phyloP scores from a whole-genome alignment of 2,329 filamentous ascomycete genomes.

The Aspergillus hiratsukae region DNA sequence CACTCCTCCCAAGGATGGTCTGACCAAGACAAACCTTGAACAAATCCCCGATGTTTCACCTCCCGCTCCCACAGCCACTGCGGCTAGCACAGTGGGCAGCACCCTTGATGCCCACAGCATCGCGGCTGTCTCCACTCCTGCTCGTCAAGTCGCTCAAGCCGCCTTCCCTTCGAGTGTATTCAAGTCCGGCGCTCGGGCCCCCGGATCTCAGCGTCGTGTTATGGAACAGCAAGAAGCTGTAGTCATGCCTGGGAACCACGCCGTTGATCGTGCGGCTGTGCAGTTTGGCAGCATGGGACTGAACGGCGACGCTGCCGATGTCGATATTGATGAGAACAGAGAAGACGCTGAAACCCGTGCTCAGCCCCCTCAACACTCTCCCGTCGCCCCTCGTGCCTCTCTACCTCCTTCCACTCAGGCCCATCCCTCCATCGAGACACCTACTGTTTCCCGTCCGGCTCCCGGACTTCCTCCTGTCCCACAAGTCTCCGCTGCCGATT shows the following conservation, averaged over 20 bases:
- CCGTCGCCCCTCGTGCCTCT: conserved; percentile 78
- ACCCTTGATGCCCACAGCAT: conserved; percentile 69
- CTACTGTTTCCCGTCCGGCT: conserved; percentile 54
- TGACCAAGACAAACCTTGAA: conserved; percentile 90
- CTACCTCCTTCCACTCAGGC: conserved; percentile 63
- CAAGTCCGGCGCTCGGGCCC: conserved; percentile 68
- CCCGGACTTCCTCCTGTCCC: conserved; percentile 59
- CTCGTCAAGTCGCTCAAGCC: conserved; percentile 57
- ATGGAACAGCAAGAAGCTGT: conserved; percentile 96
- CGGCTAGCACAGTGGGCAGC: conserved; percentile 82
- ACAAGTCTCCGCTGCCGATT: conserved; percentile 48
- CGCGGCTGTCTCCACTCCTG: conserved; percentile 46
- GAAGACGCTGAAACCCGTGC: conserved; percentile 93
- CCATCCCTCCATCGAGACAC: conserved; percentile 30
- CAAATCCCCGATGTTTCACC: conserved; percentile 78
- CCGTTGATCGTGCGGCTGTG: conserved; percentile 85
- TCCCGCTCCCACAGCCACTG: conserved; percentile 73
- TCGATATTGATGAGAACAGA: conserved; percentile 85
- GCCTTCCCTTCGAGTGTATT: conserved; percentile 76
- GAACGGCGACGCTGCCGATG: conserved; percentile 56
- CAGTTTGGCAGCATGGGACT: conserved; percentile 96
- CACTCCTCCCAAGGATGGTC: conserved; percentile 69
- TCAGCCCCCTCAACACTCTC: conserved; percentile 90
- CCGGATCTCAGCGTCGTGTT: conserved; percentile 79
- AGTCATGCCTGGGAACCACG: conserved; percentile 95